phyloP scores from a whole-genome alignment of 1,284 basidiomycete genomes.

The Cutaneotrichosporon arboriforme region DNA sequence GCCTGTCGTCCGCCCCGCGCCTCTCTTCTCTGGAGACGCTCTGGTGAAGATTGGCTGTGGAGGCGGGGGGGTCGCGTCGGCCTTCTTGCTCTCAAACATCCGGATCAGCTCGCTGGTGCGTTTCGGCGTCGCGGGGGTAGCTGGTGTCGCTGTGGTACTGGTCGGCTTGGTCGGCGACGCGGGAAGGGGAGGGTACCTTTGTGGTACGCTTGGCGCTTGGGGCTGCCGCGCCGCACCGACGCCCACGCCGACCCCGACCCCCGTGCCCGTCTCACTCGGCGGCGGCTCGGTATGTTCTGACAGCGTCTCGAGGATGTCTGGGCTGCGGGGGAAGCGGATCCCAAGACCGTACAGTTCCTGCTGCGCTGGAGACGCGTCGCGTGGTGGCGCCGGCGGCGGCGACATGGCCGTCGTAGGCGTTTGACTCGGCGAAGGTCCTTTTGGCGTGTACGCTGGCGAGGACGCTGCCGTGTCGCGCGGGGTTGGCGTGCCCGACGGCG shows the following conservation, averaged over 20 bases:
- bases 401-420: neutral
- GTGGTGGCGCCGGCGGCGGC: neutral
- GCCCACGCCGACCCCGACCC: neutral
- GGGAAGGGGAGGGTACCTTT: conserved; percentile 10
- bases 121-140: conserved; percentile 3
- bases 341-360: conserved; percentile 6
- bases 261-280: neutral
- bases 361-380: neutral
- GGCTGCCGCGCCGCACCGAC: too few species aligned
- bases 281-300: conserved; percentile 11
- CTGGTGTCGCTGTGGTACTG: neutral
- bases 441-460: neutral
- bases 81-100: conserved; percentile 30
- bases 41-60: neutral
- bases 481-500: neutral
- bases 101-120: conserved; percentile 33
- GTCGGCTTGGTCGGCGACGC: conserved; percentile 15
- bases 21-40: neutral
- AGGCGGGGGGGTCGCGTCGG: neutral
- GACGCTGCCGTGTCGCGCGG: neutral
- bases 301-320: conserved; percentile 16
- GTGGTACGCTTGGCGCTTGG: too few species aligned
- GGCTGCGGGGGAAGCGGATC: conserved; percentile 11
- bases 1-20: neutral
- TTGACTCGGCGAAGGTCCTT: neutral